Conservation (phyloP, 1,139 yeast genomes). For the Arxiozyma heterogenica region DNA sequence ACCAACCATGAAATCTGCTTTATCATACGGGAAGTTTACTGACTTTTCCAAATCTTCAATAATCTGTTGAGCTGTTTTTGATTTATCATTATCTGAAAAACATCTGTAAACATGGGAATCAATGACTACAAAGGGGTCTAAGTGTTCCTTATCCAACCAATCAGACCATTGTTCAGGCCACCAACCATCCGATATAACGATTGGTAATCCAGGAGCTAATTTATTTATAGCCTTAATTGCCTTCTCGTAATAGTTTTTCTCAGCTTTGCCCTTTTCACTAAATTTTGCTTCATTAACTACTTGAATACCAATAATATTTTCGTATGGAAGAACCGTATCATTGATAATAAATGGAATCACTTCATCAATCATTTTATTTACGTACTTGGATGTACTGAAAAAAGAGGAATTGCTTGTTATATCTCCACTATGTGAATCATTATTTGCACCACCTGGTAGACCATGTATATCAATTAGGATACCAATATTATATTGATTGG, state of each 20-base stretch:
- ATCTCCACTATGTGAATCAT: conserved; percentile 74
- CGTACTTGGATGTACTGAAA: conserved; percentile 35
- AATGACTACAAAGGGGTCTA: conserved; percentile 53
- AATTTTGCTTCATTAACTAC: conserved; percentile 77
- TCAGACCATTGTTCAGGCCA: conserved; percentile 72
- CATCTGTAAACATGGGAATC: conserved; percentile 86
- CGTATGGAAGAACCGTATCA: conserved; percentile 50
- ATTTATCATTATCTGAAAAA: conserved; percentile 65
- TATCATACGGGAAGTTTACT: conserved; percentile 41
- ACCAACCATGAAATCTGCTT: conserved; percentile 73
- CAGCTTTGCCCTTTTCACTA: conserved; percentile 43
- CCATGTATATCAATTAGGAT: conserved; percentile 82
- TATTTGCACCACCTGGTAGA: conserved; percentile 87
- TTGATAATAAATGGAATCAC: conserved; percentile 52
- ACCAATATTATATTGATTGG: conserved; percentile 44
- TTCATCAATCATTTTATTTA: conserved; percentile 36
- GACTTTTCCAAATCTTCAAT: conserved; percentile 47
- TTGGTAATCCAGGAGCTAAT: conserved; percentile 50
- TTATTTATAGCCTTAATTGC: conserved; percentile 56
- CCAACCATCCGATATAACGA: conserved; percentile 91
- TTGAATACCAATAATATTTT: conserved; percentile 74
- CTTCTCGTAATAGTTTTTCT: conserved; percentile 55
- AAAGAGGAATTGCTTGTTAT: conserved; percentile 56
- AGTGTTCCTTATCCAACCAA: conserved; percentile 43
- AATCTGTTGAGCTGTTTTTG: conserved; percentile 55